Evolutionary conservation across 83 land plant species (phyloP), one percentile per base, ranked within the genome.

Genomic region (Isoetes engelmannii): DNA sequence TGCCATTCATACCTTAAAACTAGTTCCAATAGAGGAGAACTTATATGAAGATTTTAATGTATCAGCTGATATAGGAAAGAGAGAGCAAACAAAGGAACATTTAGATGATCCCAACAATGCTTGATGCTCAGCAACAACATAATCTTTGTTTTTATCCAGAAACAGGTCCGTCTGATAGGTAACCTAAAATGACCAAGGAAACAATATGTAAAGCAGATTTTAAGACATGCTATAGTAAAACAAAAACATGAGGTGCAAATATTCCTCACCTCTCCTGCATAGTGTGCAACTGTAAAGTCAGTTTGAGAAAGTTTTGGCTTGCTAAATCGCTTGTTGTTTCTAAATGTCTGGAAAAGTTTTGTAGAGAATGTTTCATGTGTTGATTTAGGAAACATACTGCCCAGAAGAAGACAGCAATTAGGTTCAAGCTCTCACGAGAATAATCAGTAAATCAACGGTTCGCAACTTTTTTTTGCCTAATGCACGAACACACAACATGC

Each of bases 301-400:
- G 94, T 92, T 66, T 75, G 90, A 37, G 85, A 82, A 74, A 86
- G 85, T 75, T 89, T 92, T 67, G 84, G 81, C 66, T 80, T 85
- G 66, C 84, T 85, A 69, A 92, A 75, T 61, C 97, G 79, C 44
- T 80, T 76, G 63, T 92, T 84, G 45, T 63, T 63, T 45, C 69
- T 79, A 59, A 89, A 85, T 65, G 76, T 76, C 73, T 87, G 91
- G 66, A 89, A 92, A 54, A 92, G 78, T 79, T 89, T 92, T 44
- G 79, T 89, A 5, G 97, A 81, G 81, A 92, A 89, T 37, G 95
- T 89, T 68, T 80, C 87, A 84, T 92, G 88, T 6, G 97, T 92
- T 61, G 97, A 92, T 75, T 80, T 86, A 0, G 97, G 97, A 67
- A 92, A 92, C 97, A 92, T 92, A 71, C 97, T 92, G 97, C 72